Conservation (phyloP, 345 rosid species). For the Aquilaria yunnanensis region DNA sequence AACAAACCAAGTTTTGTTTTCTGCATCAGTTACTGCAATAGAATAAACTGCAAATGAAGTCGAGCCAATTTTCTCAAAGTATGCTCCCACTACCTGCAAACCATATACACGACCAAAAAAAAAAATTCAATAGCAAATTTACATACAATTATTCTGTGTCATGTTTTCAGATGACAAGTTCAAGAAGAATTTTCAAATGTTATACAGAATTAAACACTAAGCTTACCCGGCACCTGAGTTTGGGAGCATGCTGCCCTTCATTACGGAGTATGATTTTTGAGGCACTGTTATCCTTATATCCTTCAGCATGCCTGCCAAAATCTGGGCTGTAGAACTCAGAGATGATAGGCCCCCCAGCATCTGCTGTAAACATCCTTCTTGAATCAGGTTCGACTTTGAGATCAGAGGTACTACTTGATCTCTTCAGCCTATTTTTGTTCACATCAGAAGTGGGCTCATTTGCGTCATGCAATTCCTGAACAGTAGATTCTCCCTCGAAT, state of each 20-base stretch:
- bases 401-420: conserved; percentile 80
- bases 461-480: conserved; percentile 17
- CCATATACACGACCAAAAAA: not conserved
- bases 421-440: conserved; percentile 53
- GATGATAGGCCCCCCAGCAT: conserved; percentile 49
- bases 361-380: conserved; percentile 40
- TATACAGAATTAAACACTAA: too few relatives aligned
- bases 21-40: conserved; percentile 80
- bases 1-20: conserved; percentile 73
- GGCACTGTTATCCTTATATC: conserved; percentile 24
- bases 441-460: conserved; percentile 30
- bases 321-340: conserved; percentile 62
- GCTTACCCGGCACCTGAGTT: conserved; percentile 73
- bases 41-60: conserved; percentile 94
- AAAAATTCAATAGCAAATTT: conserved; percentile 7
- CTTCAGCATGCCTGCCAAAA: conserved; percentile 32
- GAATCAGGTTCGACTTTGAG: conserved; percentile 37
- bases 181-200: not conserved
- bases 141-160: conserved; percentile 5
- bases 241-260: conserved; percentile 44
- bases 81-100: conserved; percentile 79
- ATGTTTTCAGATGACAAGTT: not conserved
- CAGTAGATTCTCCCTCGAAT: conserved; percentile 20
- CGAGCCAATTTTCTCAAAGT: conserved; percentile 79
- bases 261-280: conserved; percentile 27